Conservation (phyloP, 805 yeast species). For the Lachancea sp. region DNA sequence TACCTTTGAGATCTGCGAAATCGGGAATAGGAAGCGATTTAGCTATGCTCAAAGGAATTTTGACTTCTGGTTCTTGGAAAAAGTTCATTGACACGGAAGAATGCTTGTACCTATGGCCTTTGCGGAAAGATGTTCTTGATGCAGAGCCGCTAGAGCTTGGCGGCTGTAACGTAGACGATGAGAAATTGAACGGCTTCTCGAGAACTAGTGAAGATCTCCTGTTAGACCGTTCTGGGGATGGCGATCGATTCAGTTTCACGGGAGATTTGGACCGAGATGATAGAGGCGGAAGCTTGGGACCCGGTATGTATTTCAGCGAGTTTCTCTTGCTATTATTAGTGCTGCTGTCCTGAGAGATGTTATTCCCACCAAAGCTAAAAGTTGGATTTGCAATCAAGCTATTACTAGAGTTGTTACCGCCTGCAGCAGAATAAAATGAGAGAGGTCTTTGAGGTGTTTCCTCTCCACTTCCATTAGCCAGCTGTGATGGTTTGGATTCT, state of each 20-base stretch:
- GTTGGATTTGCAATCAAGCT: conserved; percentile 29
- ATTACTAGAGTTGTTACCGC: conserved; percentile 32
- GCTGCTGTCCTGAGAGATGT: conserved; percentile 3
- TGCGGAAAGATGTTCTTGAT: conserved; percentile 60
- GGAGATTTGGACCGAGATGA: conserved; percentile 27
- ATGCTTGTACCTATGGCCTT: conserved; percentile 93
- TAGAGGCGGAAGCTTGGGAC: conserved; percentile 29
- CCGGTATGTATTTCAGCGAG: conserved; percentile 30
- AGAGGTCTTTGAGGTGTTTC: conserved; percentile 11
- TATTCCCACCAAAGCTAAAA: conserved; percentile 30
- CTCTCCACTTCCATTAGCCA: background rate
- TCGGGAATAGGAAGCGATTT: conserved; percentile 45
- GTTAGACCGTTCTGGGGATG: conserved; percentile 23
- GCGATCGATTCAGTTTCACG: conserved; percentile 17
- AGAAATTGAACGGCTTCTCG: conserved; percentile 29
- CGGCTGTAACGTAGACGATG: conserved; percentile 14
- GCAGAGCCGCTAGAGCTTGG: conserved; percentile 16
- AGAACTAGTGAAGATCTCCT: conserved; percentile 21
- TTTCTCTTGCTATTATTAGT: conserved; percentile 11
- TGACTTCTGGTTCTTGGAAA: conserved; percentile 83
- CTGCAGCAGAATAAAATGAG: conserved; percentile 24
- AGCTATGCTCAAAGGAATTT: conserved; percentile 74
- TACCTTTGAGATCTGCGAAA: conserved; percentile 51
- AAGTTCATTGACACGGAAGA: conserved; percentile 94
- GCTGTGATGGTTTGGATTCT: background rate